Evolutionary conservation across 495 filamentous ascomycete species (phyloP).

Genomic region (Recurvomyces mirabilis): DNA sequence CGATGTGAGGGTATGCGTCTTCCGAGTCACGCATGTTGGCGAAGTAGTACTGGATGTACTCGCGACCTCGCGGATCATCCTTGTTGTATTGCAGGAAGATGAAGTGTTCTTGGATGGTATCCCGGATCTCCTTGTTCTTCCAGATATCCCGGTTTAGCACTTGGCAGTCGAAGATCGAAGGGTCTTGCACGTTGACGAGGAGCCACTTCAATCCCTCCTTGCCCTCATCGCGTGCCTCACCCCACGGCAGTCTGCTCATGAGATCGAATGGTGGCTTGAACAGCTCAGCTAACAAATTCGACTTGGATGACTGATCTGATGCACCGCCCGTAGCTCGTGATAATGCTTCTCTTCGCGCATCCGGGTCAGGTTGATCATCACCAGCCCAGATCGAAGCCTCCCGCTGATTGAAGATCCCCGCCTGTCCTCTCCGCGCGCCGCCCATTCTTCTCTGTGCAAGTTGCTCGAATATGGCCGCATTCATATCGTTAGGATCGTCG

Average conservation of each 20-base stretch:
- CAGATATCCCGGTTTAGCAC: slow-evolving; percentile 86
- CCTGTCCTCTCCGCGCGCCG: slow-evolving; percentile 34
- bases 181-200: slow-evolving; percentile 87
- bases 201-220: slow-evolving; percentile 86
- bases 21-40: slow-evolving; percentile 49
- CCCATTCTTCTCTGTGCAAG: slow-evolving; percentile 38
- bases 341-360: slow-evolving; percentile 41
- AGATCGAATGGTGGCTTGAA: slow-evolving; percentile 85
- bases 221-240: slow-evolving; percentile 69
- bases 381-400: slow-evolving; percentile 69
- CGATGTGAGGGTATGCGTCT: slow-evolving; percentile 86
- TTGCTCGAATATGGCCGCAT: slow-evolving; percentile 55
- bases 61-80: slow-evolving; percentile 57
- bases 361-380: slow-evolving; percentile 28
- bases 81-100: slow-evolving; percentile 89
- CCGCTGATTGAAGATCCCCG: slow-evolving; percentile 79
- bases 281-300: slow-evolving; percentile 69
- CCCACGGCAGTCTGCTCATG: slow-evolving; percentile 62
- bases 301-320: slow-evolving; percentile 58
- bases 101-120: slow-evolving; percentile 81
- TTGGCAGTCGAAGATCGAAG: slow-evolving; percentile 84
- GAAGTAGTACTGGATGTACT: slow-evolving; percentile 88
- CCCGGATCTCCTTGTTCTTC: slow-evolving; percentile 68
- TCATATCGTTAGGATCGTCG: slow-evolving; percentile 49
- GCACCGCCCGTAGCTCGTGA: slow-evolving; percentile 59